phyloP scores from a whole-genome alignment of 495 filamentous ascomycete species.

The Talaromyces wortmannii region DNA sequence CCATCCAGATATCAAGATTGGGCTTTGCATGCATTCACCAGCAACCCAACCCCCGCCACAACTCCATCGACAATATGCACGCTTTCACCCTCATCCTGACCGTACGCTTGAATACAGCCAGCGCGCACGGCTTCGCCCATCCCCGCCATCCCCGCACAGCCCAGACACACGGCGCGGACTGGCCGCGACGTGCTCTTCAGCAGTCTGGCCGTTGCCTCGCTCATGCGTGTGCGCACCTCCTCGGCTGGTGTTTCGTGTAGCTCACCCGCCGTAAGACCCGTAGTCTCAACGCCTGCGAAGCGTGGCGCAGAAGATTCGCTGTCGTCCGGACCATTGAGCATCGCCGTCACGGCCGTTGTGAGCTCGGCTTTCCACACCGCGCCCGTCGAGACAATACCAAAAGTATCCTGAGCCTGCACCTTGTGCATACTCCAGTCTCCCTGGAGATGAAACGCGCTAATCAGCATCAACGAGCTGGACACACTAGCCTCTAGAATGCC shows the following conservation, averaged over 20 bases:
- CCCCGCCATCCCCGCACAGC: slow-evolving; percentile 91
- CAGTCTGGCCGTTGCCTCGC: slow-evolving; percentile 59
- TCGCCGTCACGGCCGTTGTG: slow-evolving; percentile 47
- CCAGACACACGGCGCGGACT: slow-evolving; percentile 51
- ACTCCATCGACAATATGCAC: slow-evolving; percentile 83
- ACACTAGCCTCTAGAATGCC: slow-evolving; percentile 88
- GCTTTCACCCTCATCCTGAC: slow-evolving; percentile 46
- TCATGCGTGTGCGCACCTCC: slow-evolving; percentile 60
- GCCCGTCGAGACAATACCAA: slow-evolving; percentile 89
- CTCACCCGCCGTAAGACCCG: slow-evolving; percentile 73
- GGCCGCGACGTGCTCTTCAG: slow-evolving; percentile 38
- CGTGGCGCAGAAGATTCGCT: slow-evolving; percentile 13
- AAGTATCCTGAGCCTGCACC: slow-evolving; percentile 43
- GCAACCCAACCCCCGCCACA: slow-evolving; percentile 62
- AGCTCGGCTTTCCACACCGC: slow-evolving; percentile 73
- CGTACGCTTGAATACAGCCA: slow-evolving; percentile 58
- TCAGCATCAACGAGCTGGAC: slow-evolving; percentile 41
- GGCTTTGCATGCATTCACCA: slow-evolving; percentile 44
- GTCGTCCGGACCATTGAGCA: slow-evolving; percentile 41
- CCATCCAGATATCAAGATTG: slow-evolving; percentile 17
- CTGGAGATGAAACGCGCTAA: slow-evolving; percentile 35
- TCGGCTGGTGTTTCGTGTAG: slow-evolving; percentile 63
- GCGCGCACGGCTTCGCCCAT: slow-evolving; percentile 73
- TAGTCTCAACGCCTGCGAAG: slow-evolving; percentile 79
- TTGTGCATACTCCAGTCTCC: slow-evolving; percentile 14